Conservation (phyloP, 2,329 filamentous ascomycete species). For the Pseudogymnoascus sp. region DNA sequence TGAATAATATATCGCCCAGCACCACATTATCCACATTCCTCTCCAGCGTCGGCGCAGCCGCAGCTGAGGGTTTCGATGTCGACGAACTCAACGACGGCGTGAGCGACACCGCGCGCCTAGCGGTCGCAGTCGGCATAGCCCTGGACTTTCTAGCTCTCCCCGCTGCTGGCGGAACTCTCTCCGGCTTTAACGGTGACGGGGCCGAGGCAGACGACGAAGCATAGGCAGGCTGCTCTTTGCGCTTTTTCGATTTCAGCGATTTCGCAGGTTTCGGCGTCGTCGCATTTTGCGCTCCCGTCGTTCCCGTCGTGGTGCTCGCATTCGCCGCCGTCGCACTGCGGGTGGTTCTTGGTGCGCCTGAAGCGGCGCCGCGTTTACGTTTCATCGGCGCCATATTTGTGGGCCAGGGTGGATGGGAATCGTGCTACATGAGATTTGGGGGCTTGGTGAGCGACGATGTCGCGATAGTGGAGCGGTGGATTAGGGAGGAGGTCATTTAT, state of each 20-base stretch:
- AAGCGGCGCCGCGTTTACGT: not conserved
- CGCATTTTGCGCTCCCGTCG: not conserved
- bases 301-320: not conserved
- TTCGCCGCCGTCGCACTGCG: not conserved
- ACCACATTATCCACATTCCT: conserved; percentile 84
- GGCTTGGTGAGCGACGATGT: not conserved
- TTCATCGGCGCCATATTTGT: conserved; percentile 7
- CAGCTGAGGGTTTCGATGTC: not conserved
- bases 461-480: not conserved
- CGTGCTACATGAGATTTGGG: not conserved
- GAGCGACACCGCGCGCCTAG: conserved; percentile 2
- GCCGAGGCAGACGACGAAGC: not conserved
- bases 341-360: not conserved
- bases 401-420: not conserved
- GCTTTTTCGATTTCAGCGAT: not conserved
- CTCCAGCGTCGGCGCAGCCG: conserved; percentile 30
- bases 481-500: not conserved
- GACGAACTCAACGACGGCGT: conserved; percentile 3
- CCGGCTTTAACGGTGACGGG: not conserved
- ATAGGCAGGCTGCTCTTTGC: not conserved
- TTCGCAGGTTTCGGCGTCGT: conserved; percentile 9
- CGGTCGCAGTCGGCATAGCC: not conserved
- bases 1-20: conserved; percentile 73
- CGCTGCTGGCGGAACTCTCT: not conserved
- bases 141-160: not conserved